These are phyloP conservation scores for Macrophomina tecta DNA, from an alignment of 2,329 filamentous ascomycete species.

Conservation along the genomic window DNA sequence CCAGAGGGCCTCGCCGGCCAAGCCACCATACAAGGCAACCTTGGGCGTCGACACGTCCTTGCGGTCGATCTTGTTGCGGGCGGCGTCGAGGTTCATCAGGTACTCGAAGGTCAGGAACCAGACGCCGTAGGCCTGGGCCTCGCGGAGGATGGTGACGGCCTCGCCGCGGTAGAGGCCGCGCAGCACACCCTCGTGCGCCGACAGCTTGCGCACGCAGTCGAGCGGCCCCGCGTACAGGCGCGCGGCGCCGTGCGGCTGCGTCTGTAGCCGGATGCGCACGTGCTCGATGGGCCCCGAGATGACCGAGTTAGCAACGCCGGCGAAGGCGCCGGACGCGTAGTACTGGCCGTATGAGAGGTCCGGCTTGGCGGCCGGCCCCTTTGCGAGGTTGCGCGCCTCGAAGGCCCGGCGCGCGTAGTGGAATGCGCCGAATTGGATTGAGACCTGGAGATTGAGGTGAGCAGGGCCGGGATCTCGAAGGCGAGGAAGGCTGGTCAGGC, in stretches of 20 bases:
- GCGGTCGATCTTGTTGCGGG: slow-evolving; percentile 75
- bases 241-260: slow-evolving; percentile 84
- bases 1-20: slow-evolving; percentile 95
- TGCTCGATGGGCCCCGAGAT: slow-evolving; percentile 95
- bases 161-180: slow-evolving; percentile 85
- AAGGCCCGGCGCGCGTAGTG: slow-evolving; percentile 87
- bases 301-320: slow-evolving; percentile 85
- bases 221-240: slow-evolving; percentile 82
- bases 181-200: slow-evolving; percentile 69
- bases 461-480: not conserved
- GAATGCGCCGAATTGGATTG: slow-evolving; percentile 98
- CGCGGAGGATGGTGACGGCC: slow-evolving; percentile 82
- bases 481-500: not conserved
- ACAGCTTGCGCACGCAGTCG: slow-evolving; percentile 89
- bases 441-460: slow-evolving; percentile 55
- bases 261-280: slow-evolving; percentile 93
- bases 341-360: slow-evolving; percentile 81
- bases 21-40: slow-evolving; percentile 87
- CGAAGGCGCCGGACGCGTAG: slow-evolving; percentile 88
- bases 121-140: slow-evolving; percentile 91
- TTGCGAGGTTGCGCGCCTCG: slow-evolving; percentile 71
- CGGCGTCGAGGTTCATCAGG: slow-evolving; percentile 89
- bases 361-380: slow-evolving; percentile 40
- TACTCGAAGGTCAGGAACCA: slow-evolving; percentile 98
- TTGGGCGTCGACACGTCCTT: slow-evolving; percentile 82